Base-by-base conservation (phyloP, 2,329 filamentous ascomycete genomes). In the Davidsoniella eucalypti region DNA sequence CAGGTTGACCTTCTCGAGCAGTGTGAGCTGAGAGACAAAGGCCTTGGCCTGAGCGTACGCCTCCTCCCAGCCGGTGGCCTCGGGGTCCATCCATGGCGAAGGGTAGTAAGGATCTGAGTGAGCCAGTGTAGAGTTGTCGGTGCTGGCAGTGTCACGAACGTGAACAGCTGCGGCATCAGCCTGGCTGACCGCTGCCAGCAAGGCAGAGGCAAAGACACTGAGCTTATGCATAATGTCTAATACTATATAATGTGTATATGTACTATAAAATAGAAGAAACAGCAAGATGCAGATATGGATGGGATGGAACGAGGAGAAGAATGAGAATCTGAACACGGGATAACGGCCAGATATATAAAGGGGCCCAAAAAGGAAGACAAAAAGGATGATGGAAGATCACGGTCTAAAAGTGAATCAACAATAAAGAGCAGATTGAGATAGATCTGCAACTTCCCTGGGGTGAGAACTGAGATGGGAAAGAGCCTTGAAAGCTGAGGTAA, bases 1-100 rank as follows among this genome's bases (percentile, higher is more conserved):
- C 56, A 98, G 64, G 64, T 96, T 96, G 64, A 96, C 87, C 68
- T 94, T 95, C 64, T 95, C 88, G 9, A 79, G 61, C 36, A 94
- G 71, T 0, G 87, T 94, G 65, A 94, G 67, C 61, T 87, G 79
- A 8, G 82, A 82, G 43, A 95, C 87, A 59, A 94, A 90, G 2
- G 72, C 76, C 57, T 76, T 78, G 1, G 88, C 88, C 63, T 83
- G 80, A 17, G 66, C 67, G 57, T 94, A 88, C 38, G 87, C 86
- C 5, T 78, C 74, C 49, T 75, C 72, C 87, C 87, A 94, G 54
- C 73, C 75, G 42, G 75, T 68, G 9, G 83, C 84, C 5, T 75
- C 63, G 16, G 84, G 82, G 55, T 84, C 76, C 67, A 82, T 82
- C 86, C 87, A 94, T 68, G 87, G 87, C 25, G 85, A 88, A 1